A percentile compares a stretch with the other conserved stretches of the same genome.
These are phyloP conservation scores for Penicillium canescens DNA, from an alignment of 495 filamentous ascomycete genomes.

Conservation along the genomic window DNA sequence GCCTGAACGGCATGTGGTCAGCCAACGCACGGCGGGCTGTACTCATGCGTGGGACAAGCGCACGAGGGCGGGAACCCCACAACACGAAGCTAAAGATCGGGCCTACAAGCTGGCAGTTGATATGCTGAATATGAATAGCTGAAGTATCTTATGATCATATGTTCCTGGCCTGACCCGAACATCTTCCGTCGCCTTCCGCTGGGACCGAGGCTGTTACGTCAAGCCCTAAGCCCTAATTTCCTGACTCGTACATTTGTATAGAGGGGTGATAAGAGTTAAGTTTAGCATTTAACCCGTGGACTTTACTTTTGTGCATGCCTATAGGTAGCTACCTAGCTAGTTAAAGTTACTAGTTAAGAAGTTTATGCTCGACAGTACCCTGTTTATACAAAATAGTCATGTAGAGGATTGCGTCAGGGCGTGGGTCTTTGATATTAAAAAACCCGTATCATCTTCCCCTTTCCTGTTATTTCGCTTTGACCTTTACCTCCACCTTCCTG, in stretches of 20 bases:
- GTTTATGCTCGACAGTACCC: too few species aligned
- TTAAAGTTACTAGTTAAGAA: too few species aligned
- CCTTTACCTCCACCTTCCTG: slow-evolving; percentile 2
- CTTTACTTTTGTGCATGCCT: too few species aligned
- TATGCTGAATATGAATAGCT: slow-evolving; percentile 25
- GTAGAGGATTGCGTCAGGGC: too few species aligned
- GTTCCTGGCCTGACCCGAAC: slow-evolving; percentile 18
- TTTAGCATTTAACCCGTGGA: too few species aligned
- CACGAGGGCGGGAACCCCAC: slow-evolving; percentile 22
- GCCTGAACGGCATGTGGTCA: slow-evolving; percentile 37
- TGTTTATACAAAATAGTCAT: too few species aligned
- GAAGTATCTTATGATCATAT: not conserved
- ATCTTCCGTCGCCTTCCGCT: slow-evolving; percentile 14
- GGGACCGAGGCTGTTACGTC: not conserved
- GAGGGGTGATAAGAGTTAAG: not conserved
- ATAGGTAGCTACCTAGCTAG: too few species aligned
- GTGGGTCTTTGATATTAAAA: too few species aligned
- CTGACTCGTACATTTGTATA: not conserved
- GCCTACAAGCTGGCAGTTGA: slow-evolving; percentile 37
- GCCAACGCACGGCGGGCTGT: slow-evolving; percentile 39
- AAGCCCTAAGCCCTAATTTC: slow-evolving; percentile 29
- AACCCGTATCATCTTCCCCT: not conserved
- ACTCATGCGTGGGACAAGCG: slow-evolving; percentile 44
- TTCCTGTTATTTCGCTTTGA: slow-evolving; percentile 9
- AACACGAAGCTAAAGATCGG: slow-evolving; percentile 33